Conservation (phyloP, 2,329 filamentous ascomycete species). For the Pseudogymnoascus sp. region DNA sequence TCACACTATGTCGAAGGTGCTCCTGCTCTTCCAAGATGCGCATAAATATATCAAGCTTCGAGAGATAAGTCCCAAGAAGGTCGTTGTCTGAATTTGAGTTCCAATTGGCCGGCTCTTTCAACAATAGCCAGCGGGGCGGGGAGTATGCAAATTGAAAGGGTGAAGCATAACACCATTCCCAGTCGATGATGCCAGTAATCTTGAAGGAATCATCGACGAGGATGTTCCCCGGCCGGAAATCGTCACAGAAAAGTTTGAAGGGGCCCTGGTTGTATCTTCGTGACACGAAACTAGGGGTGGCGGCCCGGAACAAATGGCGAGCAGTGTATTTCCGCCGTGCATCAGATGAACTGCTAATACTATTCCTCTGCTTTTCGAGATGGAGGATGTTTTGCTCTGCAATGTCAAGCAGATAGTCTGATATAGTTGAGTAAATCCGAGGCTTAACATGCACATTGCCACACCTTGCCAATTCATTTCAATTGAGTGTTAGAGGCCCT, state of each 20-base stretch:
- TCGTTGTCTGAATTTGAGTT: neutral
- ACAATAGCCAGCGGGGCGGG: constrained; percentile 19
- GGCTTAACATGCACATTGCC: neutral
- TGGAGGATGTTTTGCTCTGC: neutral
- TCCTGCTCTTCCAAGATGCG: neutral
- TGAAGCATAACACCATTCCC: constrained; percentile 17
- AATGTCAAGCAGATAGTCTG: neutral
- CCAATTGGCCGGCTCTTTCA: constrained; percentile 12
- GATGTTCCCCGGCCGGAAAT: constrained; percentile 18
- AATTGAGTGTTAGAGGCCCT: constrained; percentile 13
- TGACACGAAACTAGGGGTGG: neutral
- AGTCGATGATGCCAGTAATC: constrained; percentile 18
- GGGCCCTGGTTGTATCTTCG: constrained; percentile 19
- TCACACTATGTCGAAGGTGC: neutral
- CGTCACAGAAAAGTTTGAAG: constrained; percentile 18
- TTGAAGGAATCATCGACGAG: constrained; percentile 15
- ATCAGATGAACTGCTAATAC: neutral
- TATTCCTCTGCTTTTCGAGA: neutral
- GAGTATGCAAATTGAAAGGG: constrained; percentile 17
- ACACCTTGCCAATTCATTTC: constrained; percentile 11
- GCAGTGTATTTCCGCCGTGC: neutral
- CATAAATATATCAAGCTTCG: neutral
- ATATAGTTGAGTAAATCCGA: neutral
- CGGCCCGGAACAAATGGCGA: neutral
- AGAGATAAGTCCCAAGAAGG: neutral